phyloP scores from a whole-genome alignment of 768 basidiomycete genomes.

The Lentinula detonsa region DNA sequence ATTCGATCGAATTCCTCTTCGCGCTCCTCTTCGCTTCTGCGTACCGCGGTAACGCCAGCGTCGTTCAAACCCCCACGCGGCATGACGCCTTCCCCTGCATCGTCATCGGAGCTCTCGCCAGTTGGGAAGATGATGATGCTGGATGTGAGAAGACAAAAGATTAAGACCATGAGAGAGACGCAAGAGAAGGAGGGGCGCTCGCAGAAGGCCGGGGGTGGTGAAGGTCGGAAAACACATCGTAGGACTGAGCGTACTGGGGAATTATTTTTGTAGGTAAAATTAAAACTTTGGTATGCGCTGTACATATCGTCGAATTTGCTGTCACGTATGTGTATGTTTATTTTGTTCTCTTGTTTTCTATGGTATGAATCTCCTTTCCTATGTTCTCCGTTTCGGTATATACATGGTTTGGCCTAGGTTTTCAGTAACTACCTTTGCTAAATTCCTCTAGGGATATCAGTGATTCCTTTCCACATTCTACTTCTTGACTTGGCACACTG shows the following conservation, averaged over 20 bases:
- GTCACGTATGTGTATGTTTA: neutral
- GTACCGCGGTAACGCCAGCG: conserved; percentile 29
- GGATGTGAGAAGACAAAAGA: conserved; percentile 42
- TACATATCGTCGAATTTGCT: neutral
- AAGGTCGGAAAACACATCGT: neutral
- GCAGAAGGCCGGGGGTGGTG: neutral
- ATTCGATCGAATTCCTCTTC: conserved; percentile 26
- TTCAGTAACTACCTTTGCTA: neutral
- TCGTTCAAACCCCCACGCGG: conserved; percentile 43
- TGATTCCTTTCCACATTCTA: neutral
- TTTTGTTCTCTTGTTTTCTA: neutral
- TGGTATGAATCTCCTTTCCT: neutral
- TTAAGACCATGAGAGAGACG: neutral
- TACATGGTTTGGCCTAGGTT: neutral
- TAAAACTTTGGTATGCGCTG: neutral
- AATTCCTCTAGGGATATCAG: too few species aligned
- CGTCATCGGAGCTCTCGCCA: conserved; percentile 71
- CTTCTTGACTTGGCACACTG: neutral
- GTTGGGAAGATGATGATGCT: conserved; percentile 63
- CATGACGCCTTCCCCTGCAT: conserved; percentile 54
- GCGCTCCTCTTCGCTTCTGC: conserved; percentile 26
- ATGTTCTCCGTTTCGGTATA: neutral
- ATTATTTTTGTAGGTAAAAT: neutral
- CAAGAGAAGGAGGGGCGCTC: neutral
- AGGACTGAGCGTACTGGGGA: neutral